phyloP scores from a whole-genome alignment of 208 protist species.

The Trypanosoma avium region DNA sequence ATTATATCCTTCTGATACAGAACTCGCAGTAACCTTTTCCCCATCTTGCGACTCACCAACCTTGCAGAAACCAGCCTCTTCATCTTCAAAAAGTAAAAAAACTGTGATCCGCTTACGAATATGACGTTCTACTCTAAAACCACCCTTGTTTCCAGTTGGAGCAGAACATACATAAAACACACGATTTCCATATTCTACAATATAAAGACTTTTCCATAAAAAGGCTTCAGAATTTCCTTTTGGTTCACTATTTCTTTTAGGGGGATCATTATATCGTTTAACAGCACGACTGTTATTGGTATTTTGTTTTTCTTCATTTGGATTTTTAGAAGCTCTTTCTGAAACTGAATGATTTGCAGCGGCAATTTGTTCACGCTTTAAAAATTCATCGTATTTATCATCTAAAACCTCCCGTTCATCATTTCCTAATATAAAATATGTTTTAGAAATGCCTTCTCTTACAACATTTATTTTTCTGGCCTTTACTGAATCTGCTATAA shows the following conservation, averaged over 20 bases:
- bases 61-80: constrained; percentile 19
- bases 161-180: constrained; percentile 59
- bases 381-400: constrained; percentile 54
- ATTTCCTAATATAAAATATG: constrained; percentile 61
- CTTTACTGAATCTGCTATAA: constrained; percentile 53
- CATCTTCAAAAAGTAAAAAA: constrained; percentile 63
- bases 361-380: constrained; percentile 47
- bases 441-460: constrained; percentile 12
- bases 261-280: not conserved
- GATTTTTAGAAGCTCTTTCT: not conserved
- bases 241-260: not conserved
- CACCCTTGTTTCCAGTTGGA: constrained; percentile 45
- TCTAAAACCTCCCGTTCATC: constrained; percentile 59
- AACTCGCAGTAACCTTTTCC: constrained; percentile 44
- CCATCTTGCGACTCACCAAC: constrained; percentile 28
- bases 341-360: constrained; percentile 3
- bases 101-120: constrained; percentile 63
- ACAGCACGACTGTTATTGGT: no score
- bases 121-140: constrained; percentile 71
- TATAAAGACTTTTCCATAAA: constrained; percentile 55
- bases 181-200: constrained; percentile 64
- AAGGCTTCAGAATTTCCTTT: constrained; percentile 59
- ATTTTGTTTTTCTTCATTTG: constrained; percentile 3
- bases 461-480: constrained; percentile 45
- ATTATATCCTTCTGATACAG: constrained; percentile 46